phyloP scores from a whole-genome alignment of 2,329 filamentous ascomycete genomes.

The Botrytis sinoallii region DNA sequence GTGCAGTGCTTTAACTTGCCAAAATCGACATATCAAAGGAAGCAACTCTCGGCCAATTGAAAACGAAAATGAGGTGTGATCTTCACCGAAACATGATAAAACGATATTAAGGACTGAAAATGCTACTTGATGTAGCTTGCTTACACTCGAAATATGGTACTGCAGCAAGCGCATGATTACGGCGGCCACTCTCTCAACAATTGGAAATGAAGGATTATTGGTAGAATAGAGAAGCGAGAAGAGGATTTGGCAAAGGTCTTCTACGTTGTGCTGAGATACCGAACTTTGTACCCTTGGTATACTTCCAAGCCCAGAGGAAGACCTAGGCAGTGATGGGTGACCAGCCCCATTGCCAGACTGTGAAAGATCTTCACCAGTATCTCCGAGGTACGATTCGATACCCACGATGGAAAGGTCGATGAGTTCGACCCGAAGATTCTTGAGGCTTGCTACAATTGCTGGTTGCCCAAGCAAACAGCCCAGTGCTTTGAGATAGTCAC shows the following conservation, averaged over 20 bases:
- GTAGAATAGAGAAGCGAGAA: constrained; percentile 60
- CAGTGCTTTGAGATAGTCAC: constrained; percentile 77
- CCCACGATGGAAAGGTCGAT: constrained; percentile 59
- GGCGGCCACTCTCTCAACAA: constrained; percentile 54
- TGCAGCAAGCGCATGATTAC: constrained; percentile 60
- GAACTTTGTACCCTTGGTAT: constrained; percentile 30
- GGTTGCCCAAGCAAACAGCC: constrained; percentile 66
- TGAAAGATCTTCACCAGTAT: constrained; percentile 24
- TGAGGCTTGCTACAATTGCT: constrained; percentile 77
- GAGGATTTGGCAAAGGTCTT: constrained; percentile 64
- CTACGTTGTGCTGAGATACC: constrained; percentile 40
- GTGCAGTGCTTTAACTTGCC: constrained; percentile 66
- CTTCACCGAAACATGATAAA: constrained; percentile 62
- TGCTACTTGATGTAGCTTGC: constrained; percentile 65
- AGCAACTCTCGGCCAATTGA: constrained; percentile 58
- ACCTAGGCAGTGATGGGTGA: constrained; percentile 18
- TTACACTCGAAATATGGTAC: constrained; percentile 54
- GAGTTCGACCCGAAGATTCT: constrained; percentile 43
- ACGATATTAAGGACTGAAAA: constrained; percentile 75
- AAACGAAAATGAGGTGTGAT: constrained; percentile 63
- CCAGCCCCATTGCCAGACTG: constrained; percentile 31
- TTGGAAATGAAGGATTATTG: constrained; percentile 63
- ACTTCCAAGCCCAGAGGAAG: constrained; percentile 19
- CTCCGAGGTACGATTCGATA: constrained; percentile 51
- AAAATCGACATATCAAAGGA: constrained; percentile 71